A percentile compares a stretch with the other conserved stretches of the same genome.
phyloP scores from a whole-genome alignment of 164 flowering plant genomes.

The Cinnamomum micranthum region DNA sequence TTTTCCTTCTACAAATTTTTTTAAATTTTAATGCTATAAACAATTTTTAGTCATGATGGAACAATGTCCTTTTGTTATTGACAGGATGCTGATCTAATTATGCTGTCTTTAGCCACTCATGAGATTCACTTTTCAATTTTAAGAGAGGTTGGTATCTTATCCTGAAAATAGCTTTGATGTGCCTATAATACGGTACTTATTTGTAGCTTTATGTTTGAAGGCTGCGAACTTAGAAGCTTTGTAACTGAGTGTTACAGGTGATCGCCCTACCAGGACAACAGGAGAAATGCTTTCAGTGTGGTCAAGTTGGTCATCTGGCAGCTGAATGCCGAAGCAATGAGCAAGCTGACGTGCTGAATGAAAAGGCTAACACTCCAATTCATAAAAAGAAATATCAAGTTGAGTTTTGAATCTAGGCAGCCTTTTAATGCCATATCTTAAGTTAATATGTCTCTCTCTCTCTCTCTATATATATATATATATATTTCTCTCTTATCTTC shows the following conservation, averaged over 20 bases:
- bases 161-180: not conserved
- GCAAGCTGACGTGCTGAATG: conserved; percentile 29
- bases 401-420: conserved; percentile 1
- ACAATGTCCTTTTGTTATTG: not conserved
- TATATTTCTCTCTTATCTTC: not conserved
- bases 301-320: conserved; percentile 90
- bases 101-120: conserved; percentile 93
- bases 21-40: not conserved
- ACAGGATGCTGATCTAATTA: conserved; percentile 97
- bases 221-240: conserved; percentile 5
- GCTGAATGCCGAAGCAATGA: conserved; percentile 70
- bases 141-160: conserved; percentile 68
- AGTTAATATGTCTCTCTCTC: not conserved
- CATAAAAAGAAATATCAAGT: conserved; percentile 99
- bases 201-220: conserved; percentile 1
- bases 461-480: not conserved
- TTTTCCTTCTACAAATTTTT: not conserved
- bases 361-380: conserved; percentile 50
- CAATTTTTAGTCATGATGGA: not conserved
- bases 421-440: not conserved
- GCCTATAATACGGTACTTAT: not conserved
- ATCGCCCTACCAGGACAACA: conserved; percentile 77
- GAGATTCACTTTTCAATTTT: conserved; percentile 95
- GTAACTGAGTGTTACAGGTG: conserved; percentile 43
- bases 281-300: conserved; percentile 84